Conservation (phyloP, 2,329 filamentous ascomycete genomes). For the Cordyceps javanica region DNA sequence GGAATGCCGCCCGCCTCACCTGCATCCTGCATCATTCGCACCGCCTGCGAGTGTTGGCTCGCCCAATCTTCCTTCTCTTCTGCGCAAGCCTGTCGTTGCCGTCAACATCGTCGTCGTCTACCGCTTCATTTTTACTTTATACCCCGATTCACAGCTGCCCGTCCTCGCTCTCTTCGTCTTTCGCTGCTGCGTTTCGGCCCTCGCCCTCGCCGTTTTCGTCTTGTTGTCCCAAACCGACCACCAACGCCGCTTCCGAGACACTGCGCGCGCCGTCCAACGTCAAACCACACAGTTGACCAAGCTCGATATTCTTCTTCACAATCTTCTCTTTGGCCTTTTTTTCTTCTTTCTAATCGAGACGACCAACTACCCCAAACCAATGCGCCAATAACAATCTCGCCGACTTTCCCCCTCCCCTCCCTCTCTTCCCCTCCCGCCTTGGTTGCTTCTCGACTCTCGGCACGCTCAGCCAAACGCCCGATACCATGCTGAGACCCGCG, state of each 20-base stretch:
- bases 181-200: no score
- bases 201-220: background rate
- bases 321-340: background rate
- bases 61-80: background rate
- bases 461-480: constrained; percentile 16
- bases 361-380: background rate
- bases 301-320: no score
- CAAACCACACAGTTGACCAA: no score
- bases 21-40: constrained; percentile 7
- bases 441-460: constrained; percentile 6
- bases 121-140: no score
- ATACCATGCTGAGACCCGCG: constrained; percentile 79
- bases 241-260: no score
- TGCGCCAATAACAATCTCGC: constrained; percentile 3
- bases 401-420: background rate
- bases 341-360: background rate
- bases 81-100: background rate
- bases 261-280: no score
- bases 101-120: background rate
- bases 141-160: background rate
- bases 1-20: background rate
- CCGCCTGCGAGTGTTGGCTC: constrained; percentile 2
- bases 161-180: background rate
- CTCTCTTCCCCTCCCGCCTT: no score
- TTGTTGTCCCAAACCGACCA: background rate